phyloP scores from a whole-genome alignment of 2,329 filamentous ascomycete genomes.

The Fusarium sarcochroum region DNA sequence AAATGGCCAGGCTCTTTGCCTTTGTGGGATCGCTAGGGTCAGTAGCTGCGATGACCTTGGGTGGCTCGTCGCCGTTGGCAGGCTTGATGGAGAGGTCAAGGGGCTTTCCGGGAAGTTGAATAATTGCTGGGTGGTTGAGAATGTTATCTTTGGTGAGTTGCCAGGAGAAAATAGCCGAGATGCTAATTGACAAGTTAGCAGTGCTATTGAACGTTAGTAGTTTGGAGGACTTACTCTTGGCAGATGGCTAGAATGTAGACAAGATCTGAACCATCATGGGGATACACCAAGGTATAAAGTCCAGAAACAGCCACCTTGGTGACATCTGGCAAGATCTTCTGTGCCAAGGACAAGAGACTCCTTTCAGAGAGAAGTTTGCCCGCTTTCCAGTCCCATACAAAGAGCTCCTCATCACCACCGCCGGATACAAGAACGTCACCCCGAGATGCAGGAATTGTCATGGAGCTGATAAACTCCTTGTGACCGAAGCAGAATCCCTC shows the following conservation, averaged over 20 bases:
- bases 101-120: constrained; percentile 75
- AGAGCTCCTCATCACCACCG: constrained; percentile 84
- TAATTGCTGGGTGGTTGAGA: constrained; percentile 62
- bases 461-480: constrained; percentile 82
- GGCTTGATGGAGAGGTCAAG: constrained; percentile 65
- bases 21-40: constrained; percentile 53
- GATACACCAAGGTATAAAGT: constrained; percentile 55
- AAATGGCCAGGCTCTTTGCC: constrained; percentile 51
- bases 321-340: constrained; percentile 53
- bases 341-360: constrained; percentile 63
- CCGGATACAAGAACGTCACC: constrained; percentile 83
- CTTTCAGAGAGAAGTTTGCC: constrained; percentile 68
- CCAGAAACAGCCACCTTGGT: constrained; percentile 64
- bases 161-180: constrained; percentile 77
- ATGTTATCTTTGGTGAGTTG: constrained; percentile 62
- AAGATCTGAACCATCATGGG: constrained; percentile 47
- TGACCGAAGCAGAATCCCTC: constrained; percentile 93
- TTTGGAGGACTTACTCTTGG: constrained; percentile 66
- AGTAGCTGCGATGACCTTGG: constrained; percentile 57
- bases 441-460: constrained; percentile 73
- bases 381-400: constrained; percentile 85
- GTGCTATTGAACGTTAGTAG: neutral
- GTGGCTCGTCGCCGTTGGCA: constrained; percentile 36
- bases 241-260: constrained; percentile 64
- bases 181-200: constrained; percentile 54